A percentile compares a stretch with the other conserved stretches of the same genome.
These are phyloP conservation scores for Fusarium graminum DNA, from an alignment of 2,329 filamentous ascomycete species.

Conservation along the genomic window DNA sequence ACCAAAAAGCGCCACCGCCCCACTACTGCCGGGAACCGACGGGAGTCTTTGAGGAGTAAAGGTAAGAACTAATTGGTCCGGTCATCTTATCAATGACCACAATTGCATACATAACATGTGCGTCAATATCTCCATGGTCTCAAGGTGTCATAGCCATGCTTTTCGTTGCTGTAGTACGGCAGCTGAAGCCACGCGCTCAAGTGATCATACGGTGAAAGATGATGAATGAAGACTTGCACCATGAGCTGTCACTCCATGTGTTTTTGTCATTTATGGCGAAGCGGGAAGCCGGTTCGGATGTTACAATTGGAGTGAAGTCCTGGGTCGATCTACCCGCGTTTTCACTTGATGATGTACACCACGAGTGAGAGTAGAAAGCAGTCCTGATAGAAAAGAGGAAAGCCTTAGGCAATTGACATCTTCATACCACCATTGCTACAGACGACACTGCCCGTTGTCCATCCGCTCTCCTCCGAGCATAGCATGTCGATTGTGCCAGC, in stretches of 20 bases:
- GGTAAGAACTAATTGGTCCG: not conserved
- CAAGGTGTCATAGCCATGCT: too few relatives aligned
- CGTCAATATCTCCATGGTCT: too few relatives aligned
- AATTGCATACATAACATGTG: not conserved
- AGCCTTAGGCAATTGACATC: constrained; percentile 53
- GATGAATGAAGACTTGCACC: too few relatives aligned
- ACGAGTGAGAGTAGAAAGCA: not conserved
- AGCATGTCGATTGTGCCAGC: constrained; percentile 79
- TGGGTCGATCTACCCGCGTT: not conserved
- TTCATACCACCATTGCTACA: constrained; percentile 73
- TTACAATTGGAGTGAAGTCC: constrained; percentile 11
- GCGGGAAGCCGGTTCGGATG: constrained; percentile 26
- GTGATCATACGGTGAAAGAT: too few relatives aligned
- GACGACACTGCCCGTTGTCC: constrained; percentile 79
- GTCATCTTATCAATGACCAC: not conserved
- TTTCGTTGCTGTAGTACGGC: too few relatives aligned
- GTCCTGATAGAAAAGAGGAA: not conserved
- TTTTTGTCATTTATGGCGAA: constrained; percentile 1
- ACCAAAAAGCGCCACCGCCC: constrained; percentile 12
- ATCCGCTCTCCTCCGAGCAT: constrained; percentile 73
- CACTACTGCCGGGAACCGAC: constrained; percentile 9
- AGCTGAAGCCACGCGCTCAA: too few relatives aligned
- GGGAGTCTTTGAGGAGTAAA: not conserved
- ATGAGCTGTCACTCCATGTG: too few relatives aligned
- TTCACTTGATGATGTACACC: constrained; percentile 1